Evolutionary conservation across 202 grass and related monocot genomes (phyloP), one percentile per base, ranked within the genome.

Genomic region (Setaria viridis): DNA sequence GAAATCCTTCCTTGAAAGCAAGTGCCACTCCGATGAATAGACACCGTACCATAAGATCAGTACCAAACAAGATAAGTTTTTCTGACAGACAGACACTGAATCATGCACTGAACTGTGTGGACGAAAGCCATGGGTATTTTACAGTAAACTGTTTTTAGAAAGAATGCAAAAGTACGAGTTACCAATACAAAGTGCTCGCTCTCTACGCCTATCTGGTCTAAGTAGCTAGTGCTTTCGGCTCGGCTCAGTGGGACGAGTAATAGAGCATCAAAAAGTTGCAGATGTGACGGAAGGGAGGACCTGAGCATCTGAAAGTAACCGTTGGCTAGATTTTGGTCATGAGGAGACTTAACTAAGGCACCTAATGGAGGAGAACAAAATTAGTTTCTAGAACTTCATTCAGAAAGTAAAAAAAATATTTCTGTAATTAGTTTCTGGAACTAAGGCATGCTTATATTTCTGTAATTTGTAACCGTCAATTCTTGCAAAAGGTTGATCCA

Each of bases 161-260:
- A n/a, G 43, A 50, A 11, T 16, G 13, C 17, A 37, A 62, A 71
- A 74, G 59, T 41, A 75, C 32, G 33, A 74, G 59, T 41, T 74
- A 76, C 49, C 9, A 43, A 66, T 76, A 35, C 2, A 33, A 20
- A 75, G 33, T 76, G 57, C 58, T 6, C 12, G 9, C 32, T 51
- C 7, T 41, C 16, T 51, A 63, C 19, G 34, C n/a, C 56, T 12
- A 51, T 53, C 13, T 14, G 32, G 39, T 14, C 19, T 67, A 39
- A 25, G 25, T 25, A 25, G 25, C 25, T 25, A 55, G 48, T 67
- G 71, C 82, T 84, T 67, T 67, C 47, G 47, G 71, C 46, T 84
- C 48, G 59, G 59, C 33, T 84, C 53, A 67, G 68, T 73, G 42
- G 42, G 16, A 72, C 58, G 13, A 34, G 46, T 12, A 82, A 62